Conservation (phyloP, 139 green algal species). For the Edaphochlamys debaryana region DNA sequence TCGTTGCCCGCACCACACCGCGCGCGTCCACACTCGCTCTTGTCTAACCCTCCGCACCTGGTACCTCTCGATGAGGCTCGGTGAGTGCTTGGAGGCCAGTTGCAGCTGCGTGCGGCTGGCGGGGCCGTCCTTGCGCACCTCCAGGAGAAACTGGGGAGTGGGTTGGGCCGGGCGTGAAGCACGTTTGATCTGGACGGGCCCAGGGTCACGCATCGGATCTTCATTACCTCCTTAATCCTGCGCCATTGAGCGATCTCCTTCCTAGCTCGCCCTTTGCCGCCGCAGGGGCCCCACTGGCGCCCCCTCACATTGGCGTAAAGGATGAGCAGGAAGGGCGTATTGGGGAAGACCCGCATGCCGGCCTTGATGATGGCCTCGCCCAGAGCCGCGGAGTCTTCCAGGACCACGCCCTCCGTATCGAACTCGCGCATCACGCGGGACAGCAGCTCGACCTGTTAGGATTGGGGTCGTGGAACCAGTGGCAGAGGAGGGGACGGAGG, state of each 20-base stretch:
- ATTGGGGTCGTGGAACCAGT: no score
- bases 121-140: conserved; percentile 52
- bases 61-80: conserved; percentile 46
- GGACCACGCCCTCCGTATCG: neutral
- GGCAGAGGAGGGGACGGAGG: no score
- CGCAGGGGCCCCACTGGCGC: no score
- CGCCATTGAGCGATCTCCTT: no score
- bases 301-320: conserved; percentile 37
- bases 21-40: no score
- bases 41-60: conserved; percentile 2
- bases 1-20: no score
- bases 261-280: no score
- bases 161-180: no score
- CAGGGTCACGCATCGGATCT: no score
- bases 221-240: no score
- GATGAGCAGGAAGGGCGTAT: conserved; percentile 36
- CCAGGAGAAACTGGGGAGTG: conserved; percentile 50
- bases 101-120: conserved; percentile 59
- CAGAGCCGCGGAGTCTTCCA: neutral
- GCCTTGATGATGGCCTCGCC: conserved; percentile 43
- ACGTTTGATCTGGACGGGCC: no score
- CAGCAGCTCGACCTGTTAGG: conserved; percentile 25
- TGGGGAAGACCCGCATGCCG: conserved; percentile 46
- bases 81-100: conserved; percentile 43
- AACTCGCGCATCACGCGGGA: neutral